phyloP scores from a whole-genome alignment of 1,139 yeast species.

The Trichomonascaceae sp. region DNA sequence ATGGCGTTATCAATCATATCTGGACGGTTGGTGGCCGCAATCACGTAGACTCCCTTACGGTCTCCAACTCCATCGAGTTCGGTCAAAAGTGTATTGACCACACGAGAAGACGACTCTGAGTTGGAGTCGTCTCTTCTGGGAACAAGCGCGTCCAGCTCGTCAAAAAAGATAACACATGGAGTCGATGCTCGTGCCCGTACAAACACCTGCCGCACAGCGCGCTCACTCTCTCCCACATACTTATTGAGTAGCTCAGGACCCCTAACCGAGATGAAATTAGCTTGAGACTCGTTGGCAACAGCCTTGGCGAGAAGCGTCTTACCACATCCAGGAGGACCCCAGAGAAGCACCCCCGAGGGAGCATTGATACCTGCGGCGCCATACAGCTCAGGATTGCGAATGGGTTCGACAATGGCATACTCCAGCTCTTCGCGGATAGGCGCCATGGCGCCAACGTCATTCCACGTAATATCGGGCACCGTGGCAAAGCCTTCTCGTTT shows the following conservation, averaged over 20 bases:
- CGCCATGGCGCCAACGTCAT: slow-evolving; percentile 80
- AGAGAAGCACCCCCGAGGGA: slow-evolving; percentile 90
- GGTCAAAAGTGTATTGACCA: slow-evolving; percentile 85
- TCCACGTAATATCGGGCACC: slow-evolving; percentile 96
- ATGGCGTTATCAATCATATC: slow-evolving; percentile 98
- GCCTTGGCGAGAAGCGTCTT: slow-evolving; percentile 92
- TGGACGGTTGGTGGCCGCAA: slow-evolving; percentile 95
- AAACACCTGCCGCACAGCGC: slow-evolving; percentile 91
- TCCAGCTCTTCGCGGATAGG: slow-evolving; percentile 78
- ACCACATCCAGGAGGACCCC: slow-evolving; percentile 99
- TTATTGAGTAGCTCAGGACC: slow-evolving; percentile 93
- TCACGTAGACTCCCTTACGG: slow-evolving; percentile 81
- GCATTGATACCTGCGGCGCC: slow-evolving; percentile 88
- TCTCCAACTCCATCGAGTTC: slow-evolving; percentile 92
- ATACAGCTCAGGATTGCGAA: slow-evolving; percentile 81
- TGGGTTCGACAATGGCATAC: slow-evolving; percentile 96
- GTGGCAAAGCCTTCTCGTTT: slow-evolving; percentile 98
- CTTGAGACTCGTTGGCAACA: slow-evolving; percentile 92
- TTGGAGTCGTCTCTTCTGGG: slow-evolving; percentile 79
- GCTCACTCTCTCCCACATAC: slow-evolving; percentile 92
- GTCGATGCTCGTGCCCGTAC: slow-evolving; percentile 87
- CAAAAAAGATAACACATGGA: slow-evolving; percentile 93
- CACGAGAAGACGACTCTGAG: slow-evolving; percentile 86
- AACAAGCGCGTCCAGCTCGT: slow-evolving; percentile 90
- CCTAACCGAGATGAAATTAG: slow-evolving; percentile 86